Percentiles rank a stretch among this genome's conserved stretches.
Evolutionary conservation across 768 basidiomycete species (phyloP).

Genomic region (Lanmaoa pseudosensibilis): DNA sequence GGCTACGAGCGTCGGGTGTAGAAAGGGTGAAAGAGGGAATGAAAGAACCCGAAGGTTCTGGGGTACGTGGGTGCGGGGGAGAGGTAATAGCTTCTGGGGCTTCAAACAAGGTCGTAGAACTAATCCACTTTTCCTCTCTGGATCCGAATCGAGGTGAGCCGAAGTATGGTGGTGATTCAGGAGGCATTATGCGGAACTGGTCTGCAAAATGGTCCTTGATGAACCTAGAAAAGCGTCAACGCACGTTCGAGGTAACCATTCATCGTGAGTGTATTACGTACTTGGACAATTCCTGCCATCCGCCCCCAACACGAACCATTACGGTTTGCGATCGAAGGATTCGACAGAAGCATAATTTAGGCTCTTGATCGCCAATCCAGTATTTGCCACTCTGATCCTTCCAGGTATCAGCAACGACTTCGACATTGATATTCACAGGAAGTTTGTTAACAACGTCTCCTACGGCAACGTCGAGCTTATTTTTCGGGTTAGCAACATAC

Average conservation of each 20-base stretch:
- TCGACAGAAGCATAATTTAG: conserved; percentile 88
- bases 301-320: conserved; percentile 96
- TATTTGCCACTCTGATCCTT: conserved; percentile 92
- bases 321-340: conserved; percentile 90
- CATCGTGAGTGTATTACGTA: conserved; percentile 38
- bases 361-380: conserved; percentile 92
- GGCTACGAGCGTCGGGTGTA: conserved; percentile 46
- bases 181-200: conserved; percentile 67
- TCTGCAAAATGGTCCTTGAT: conserved; percentile 86
- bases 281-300: conserved; percentile 92
- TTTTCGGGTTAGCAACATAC: conserved; percentile 88
- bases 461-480: conserved; percentile 88
- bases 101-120: conserved; percentile 68
- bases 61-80: conserved; percentile 56
- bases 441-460: conserved; percentile 90
- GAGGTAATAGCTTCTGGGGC: conserved; percentile 41
- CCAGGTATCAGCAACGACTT: conserved; percentile 83
- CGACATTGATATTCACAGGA: conserved; percentile 78
- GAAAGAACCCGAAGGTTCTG: conserved; percentile 57
- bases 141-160: conserved; percentile 39
- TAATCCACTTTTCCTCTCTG: conserved; percentile 82
- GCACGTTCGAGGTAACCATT: background rate
- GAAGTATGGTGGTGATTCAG: conserved; percentile 57
- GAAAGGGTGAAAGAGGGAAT: conserved; percentile 69
- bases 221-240: conserved; percentile 52